Evolutionary conservation across 768 basidiomycete genomes (phyloP).

Genomic region (Lentinula aciculospora): DNA sequence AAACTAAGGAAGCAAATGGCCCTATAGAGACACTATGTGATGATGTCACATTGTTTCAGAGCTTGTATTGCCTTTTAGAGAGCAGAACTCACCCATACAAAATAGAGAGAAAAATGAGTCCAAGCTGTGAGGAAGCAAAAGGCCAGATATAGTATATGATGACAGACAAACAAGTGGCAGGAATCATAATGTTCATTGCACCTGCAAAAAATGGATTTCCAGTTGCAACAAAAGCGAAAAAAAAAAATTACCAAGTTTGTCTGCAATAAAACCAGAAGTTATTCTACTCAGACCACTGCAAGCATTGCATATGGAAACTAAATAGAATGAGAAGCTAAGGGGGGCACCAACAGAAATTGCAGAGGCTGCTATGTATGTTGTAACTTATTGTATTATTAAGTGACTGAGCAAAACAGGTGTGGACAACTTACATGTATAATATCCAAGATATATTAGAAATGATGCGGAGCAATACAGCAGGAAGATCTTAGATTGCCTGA

Average conservation of each 20-base stretch:
- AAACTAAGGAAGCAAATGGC: background rate
- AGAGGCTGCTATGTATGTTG: background rate
- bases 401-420: background rate
- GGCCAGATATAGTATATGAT: background rate
- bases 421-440: background rate
- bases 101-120: background rate
- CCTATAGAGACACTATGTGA: background rate
- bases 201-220: background rate
- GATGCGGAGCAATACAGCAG: background rate
- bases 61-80: too few species aligned
- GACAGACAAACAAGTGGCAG: background rate
- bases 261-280: background rate
- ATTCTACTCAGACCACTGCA: background rate
- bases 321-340: background rate
- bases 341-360: background rate
- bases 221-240: background rate
- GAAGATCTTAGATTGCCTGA: background rate
- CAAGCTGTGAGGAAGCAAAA: background rate
- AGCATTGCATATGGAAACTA: background rate
- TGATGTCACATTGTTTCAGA: too few species aligned
- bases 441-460: background rate
- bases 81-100: background rate
- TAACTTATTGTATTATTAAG: background rate
- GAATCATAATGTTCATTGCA: background rate
- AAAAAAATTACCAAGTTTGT: background rate